Evolutionary conservation across 108 stramenopile species (phyloP).

Genomic region (Cylindrotheca closterium): DNA sequence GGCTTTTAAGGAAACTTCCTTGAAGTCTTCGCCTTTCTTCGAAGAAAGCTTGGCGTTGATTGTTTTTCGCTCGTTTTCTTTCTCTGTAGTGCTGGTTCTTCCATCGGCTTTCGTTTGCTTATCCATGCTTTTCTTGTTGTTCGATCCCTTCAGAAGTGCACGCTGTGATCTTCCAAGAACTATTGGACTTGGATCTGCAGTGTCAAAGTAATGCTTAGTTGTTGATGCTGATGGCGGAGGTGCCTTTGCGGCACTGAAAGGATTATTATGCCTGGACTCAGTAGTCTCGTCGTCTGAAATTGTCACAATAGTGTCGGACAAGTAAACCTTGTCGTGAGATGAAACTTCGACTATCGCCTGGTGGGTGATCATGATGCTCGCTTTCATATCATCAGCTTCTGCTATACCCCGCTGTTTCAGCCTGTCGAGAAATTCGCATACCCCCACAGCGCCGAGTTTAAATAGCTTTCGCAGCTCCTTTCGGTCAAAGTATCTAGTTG

Average conservation of each 20-base stretch:
- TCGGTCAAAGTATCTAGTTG: slow-evolving; percentile 63
- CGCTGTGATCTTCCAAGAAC: slow-evolving; percentile 15
- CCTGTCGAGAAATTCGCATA: slow-evolving; percentile 62
- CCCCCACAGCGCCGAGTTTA: slow-evolving; percentile 54
- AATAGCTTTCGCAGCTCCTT: slow-evolving; percentile 69
- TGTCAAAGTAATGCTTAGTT: too few relatives aligned
- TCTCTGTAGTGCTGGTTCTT: neutral
- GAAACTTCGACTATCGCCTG: slow-evolving; percentile 59
- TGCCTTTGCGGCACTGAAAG: slow-evolving; percentile 18
- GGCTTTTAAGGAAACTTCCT: neutral
- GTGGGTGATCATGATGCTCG: slow-evolving; percentile 7
- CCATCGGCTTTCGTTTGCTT: slow-evolving; percentile 11
- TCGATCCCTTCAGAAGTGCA: neutral
- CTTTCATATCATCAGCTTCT: neutral
- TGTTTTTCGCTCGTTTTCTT: slow-evolving; percentile 5
- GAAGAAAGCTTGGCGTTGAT: neutral
- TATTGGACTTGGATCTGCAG: neutral
- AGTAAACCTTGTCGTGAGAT: slow-evolving; percentile 74
- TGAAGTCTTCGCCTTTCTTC: neutral
- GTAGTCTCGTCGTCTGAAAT: neutral
- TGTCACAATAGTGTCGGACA: slow-evolving; percentile 2
- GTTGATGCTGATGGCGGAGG: neutral
- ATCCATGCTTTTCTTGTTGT: slow-evolving; percentile 1
- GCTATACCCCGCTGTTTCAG: slow-evolving; percentile 29
- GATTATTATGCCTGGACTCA: slow-evolving; percentile 13